Base-by-base conservation (phyloP, 1,139 yeast genomes). In the Saccharomyces hybrid region DNA sequence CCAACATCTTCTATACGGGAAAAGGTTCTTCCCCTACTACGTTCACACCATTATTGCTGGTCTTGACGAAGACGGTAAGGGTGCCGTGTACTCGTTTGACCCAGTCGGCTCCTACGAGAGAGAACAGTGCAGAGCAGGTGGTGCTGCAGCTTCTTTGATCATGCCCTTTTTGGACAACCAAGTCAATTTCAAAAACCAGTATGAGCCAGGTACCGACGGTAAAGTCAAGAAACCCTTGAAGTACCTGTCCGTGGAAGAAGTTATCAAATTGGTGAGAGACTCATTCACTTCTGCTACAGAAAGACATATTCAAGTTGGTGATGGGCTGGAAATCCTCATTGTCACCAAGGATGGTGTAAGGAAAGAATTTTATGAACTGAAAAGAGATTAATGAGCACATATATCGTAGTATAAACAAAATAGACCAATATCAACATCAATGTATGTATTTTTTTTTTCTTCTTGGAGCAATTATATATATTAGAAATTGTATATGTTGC, bases 31-130 rank as follows among this genome's bases (percentile, higher is more conserved):
- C 82, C 99, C 99, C 31, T 95, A 88, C 77, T 93, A 95, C 70
- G 97, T 90, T 46, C 90, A 90, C 68, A 93, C 99, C 3, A 84
- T 95, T 65, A 79, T 93, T 66, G 97, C 97, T 1, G 99, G 99
- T 9, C 77, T 93, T 60, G 98, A 91, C 68, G 96, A 88, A 56
- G 89, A 90, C 61, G 98, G 98, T 14, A 84, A 84, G 65, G 99
- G 99, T 51, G 93, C 97, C 2, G 89, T 93, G 44, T 93, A 88
- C 71, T 90, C 98, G 5, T 93, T 89, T 70, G 99, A 93, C 70
- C 99, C 99, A 1, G 97, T 93, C 55, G 99, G 99, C 5, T 88
- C 97, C 1, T 95, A 93, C 70, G 99, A 95, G 74, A 83, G 97
- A 67, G 97, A 91, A 71, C 96, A 90, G 70, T 89, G 97, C 74